These are phyloP conservation scores for Triticum monococcum DNA, from an alignment of 176 grass and related monocot genomes.

Conservation along the genomic window DNA sequence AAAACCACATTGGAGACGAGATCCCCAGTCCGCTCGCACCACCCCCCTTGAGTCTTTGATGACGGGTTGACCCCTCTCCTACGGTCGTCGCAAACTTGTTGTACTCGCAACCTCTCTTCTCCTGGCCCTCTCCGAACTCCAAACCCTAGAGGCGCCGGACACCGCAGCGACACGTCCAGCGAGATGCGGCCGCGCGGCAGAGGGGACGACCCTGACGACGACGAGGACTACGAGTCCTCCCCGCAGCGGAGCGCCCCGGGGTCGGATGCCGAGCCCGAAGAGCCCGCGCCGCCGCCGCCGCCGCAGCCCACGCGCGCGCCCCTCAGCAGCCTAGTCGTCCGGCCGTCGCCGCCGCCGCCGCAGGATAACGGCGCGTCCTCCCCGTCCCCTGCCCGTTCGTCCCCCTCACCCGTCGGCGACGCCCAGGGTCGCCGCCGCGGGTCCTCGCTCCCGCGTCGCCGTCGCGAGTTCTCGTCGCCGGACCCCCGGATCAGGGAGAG, in stretches of 20 bases:
- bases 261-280: not conserved
- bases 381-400: not conserved
- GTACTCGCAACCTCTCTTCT: not conserved
- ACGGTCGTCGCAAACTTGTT: not conserved
- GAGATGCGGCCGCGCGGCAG: constrained; percentile 57
- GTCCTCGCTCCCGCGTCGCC: constrained; percentile 32
- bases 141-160: constrained; percentile 37
- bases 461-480: constrained; percentile 33
- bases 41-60: not conserved
- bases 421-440: constrained; percentile 13
- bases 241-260: constrained; percentile 4
- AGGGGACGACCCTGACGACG: constrained; percentile 41
- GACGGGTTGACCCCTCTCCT: not conserved
- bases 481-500: constrained; percentile 29
- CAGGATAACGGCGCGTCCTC: constrained; percentile 29
- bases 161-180: not conserved
- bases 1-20: not conserved
- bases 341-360: constrained; percentile 9
- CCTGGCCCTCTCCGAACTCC: not conserved
- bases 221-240: constrained; percentile 39
- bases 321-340: constrained; percentile 54
- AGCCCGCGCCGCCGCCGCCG: not conserved
- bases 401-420: constrained; percentile 5
- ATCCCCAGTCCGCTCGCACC: not conserved
- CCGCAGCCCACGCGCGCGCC: constrained; percentile 19